phyloP scores from a whole-genome alignment of 495 filamentous ascomycete species.

The Trypethelium eluteriae region DNA sequence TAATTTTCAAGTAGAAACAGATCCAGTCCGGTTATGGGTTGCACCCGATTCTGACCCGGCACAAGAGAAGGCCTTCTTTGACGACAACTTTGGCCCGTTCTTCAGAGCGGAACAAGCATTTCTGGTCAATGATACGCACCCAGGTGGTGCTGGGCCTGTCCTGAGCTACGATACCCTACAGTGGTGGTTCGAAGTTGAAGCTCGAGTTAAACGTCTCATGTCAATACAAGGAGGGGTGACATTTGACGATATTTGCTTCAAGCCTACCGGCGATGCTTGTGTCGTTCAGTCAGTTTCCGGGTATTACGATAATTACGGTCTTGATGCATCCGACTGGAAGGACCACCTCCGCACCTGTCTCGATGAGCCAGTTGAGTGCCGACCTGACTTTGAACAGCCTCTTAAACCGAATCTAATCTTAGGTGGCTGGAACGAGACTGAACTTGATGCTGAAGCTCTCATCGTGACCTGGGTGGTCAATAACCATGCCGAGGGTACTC shows the following conservation, averaged over 20 bases:
- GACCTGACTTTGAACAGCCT: constrained; percentile 80
- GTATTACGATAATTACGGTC: constrained; percentile 64
- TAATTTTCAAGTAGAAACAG: constrained; percentile 73
- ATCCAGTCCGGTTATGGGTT: constrained; percentile 91
- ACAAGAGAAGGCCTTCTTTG: constrained; percentile 89
- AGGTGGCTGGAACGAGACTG: constrained; percentile 63
- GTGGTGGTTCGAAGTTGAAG: constrained; percentile 95
- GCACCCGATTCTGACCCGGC: constrained; percentile 85
- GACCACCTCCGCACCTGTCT: constrained; percentile 61
- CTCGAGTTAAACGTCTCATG: constrained; percentile 58
- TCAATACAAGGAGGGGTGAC: constrained; percentile 55
- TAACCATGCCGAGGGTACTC: constrained; percentile 67
- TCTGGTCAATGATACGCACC: constrained; percentile 74
- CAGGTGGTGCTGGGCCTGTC: constrained; percentile 60
- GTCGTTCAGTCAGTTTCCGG: constrained; percentile 84
- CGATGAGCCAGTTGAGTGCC: constrained; percentile 66
- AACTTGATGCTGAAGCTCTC: constrained; percentile 69
- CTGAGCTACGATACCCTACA: constrained; percentile 75
- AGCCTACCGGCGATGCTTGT: constrained; percentile 80
- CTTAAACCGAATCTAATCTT: constrained; percentile 76
- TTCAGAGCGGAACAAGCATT: constrained; percentile 91
- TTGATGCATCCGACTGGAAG: constrained; percentile 62
- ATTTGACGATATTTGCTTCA: constrained; percentile 84
- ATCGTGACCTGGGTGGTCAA: constrained; percentile 95
- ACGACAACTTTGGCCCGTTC: constrained; percentile 91